Conservation (phyloP, 768 basidiomycete species). For the Pulveroboletus ravenelii region DNA sequence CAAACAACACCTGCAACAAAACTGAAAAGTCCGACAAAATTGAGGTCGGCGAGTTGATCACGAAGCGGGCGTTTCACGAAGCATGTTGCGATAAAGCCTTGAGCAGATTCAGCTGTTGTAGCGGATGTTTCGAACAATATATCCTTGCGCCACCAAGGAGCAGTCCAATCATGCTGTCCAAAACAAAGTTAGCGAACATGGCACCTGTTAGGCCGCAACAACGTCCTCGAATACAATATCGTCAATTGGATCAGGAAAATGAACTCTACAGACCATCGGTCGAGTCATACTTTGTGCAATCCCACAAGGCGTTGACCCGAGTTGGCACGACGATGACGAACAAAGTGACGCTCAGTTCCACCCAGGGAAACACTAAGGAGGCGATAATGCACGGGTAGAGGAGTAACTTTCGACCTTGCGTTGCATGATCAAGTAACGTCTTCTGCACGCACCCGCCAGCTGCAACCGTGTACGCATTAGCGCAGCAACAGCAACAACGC, state of each 20-base stretch:
- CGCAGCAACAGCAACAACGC: not conserved
- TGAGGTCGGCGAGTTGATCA: conserved; percentile 62
- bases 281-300: conserved; percentile 74
- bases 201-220: conserved; percentile 65
- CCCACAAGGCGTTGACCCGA: conserved; percentile 78
- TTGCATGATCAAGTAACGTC: not conserved
- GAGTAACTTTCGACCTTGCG: conserved; percentile 58
- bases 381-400: conserved; percentile 54
- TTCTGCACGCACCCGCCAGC: conserved; percentile 34
- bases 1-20: conserved; percentile 62
- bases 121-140: not conserved
- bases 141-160: conserved; percentile 63
- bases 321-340: conserved; percentile 30
- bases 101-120: not conserved
- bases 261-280: conserved; percentile 59
- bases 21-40: conserved; percentile 62
- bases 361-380: conserved; percentile 45
- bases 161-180: conserved; percentile 57
- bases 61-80: conserved; percentile 52
- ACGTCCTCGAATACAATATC: conserved; percentile 49
- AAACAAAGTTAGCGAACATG: conserved; percentile 19
- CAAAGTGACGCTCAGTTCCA: not conserved
- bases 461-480: conserved; percentile 69
- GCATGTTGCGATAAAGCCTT: conserved; percentile 69
- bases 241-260: not conserved